phyloP scores from a whole-genome alignment of 1,284 basidiomycete genomes.

The Puccinia novopanici region DNA sequence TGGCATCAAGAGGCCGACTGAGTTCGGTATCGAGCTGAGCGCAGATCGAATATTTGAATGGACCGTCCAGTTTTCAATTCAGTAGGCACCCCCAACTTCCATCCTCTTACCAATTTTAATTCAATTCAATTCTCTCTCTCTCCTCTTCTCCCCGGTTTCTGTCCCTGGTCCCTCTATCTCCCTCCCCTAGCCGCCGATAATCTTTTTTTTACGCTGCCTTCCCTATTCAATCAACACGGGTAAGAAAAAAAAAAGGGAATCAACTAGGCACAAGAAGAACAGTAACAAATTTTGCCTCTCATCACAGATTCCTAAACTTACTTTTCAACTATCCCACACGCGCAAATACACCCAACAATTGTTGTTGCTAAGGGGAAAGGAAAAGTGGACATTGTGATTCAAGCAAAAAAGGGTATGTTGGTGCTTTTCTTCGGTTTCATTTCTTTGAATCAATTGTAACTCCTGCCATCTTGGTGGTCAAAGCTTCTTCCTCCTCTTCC shows the following conservation, averaged over 20 bases:
- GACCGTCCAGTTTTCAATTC: conserved; percentile 33
- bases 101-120: conserved; percentile 44
- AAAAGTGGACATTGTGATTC: background rate
- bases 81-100: conserved; percentile 37
- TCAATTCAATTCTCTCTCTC: conserved; percentile 37
- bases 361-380: background rate
- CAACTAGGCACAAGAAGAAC: conserved; percentile 16
- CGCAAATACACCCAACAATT: background rate
- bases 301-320: conserved; percentile 34
- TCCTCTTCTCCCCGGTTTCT: conserved; percentile 37
- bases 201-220: too few species aligned
- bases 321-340: conserved; percentile 9
- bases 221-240: background rate
- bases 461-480: background rate
- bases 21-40: conserved; percentile 25
- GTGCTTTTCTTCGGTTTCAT: background rate
- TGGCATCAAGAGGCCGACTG: conserved; percentile 12
- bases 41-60: conserved; percentile 46
- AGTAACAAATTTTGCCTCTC: conserved; percentile 10
- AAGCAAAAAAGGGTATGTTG: background rate
- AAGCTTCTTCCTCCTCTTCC: conserved; percentile 21
- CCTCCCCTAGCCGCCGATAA: conserved; percentile 23
- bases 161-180: conserved; percentile 36
- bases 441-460: conserved; percentile 14
- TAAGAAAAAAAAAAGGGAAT: background rate